Evolutionary conservation across 2,329 filamentous ascomycete species (phyloP), one percentile per base, ranked within the genome.

Genomic region (Aspergillus candidus): DNA sequence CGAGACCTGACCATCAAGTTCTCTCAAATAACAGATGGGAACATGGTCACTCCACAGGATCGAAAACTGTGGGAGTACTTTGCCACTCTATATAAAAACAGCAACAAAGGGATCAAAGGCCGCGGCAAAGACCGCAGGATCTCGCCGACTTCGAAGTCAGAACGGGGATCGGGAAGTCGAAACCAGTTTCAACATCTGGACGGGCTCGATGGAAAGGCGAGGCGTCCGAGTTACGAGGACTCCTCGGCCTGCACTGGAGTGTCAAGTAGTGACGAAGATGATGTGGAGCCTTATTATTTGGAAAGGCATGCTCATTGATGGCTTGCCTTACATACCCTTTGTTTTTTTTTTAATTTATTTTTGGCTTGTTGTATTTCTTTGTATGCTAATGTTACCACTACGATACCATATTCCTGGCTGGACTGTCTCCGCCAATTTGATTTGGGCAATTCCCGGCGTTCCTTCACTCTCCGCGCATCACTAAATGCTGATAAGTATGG

Each of bases 21-120:
- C 61, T 78, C 82, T 12, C 74, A 75, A 32, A 72, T 83, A 45
- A 68, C 71, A 31, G 77, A 83, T 41, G 74, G 73, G n/a, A 78
- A 84, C 32, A 70, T 74, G 4, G 79, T 90, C n/a, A 73, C 72
- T 10, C 72, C 77, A 0, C 75, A 82, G 32, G 88, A 96, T 57
- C 82, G 79, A 49, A 83, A 88, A 47, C 73, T 96, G 40, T 88
- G 86, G 73, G 79, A 85, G 54, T 94, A 95, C 69, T 93, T 97
- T 61, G 78, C 83, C 4, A 77, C 77, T 1, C 75, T 95, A n/a
- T 96, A 95, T 76, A 95, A 94, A 73, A 94, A 97, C 70, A 90
- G 86, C 70, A 97, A 97, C 77, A 95, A 95, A 67, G 93, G 93
- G 1, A 96, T 97, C 73, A 97, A 96, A 69, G 93, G 93, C 10